Evolutionary conservation across 495 filamentous ascomycete species (phyloP).

Genomic region (Hypoxylon subgilvum): DNA sequence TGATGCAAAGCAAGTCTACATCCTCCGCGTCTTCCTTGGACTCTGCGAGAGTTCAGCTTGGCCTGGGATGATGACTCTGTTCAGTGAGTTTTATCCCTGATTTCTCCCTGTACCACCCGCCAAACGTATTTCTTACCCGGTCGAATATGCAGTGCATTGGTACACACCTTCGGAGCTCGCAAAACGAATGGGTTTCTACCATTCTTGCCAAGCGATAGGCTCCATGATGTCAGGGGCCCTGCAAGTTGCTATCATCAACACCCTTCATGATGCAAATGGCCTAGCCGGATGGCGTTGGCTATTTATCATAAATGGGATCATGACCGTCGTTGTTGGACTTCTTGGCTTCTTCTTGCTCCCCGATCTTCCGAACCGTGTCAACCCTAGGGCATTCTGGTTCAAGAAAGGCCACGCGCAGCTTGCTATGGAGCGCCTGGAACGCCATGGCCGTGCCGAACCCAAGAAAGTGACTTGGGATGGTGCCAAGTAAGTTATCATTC

Average conservation of each 20-base stretch:
- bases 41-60: conserved; percentile 57
- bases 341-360: conserved; percentile 59
- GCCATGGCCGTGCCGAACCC: conserved; percentile 44
- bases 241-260: conserved; percentile 59
- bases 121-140: background rate
- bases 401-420: conserved; percentile 35
- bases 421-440: conserved; percentile 41
- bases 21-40: conserved; percentile 58
- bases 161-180: conserved; percentile 47
- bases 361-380: conserved; percentile 52
- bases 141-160: conserved; percentile 41
- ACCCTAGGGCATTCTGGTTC: conserved; percentile 49
- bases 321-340: conserved; percentile 55
- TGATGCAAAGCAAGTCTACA: conserved; percentile 45
- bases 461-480: conserved; percentile 47
- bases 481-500: conserved; percentile 31
- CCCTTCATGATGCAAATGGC: conserved; percentile 54
- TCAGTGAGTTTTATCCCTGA: conserved; percentile 37
- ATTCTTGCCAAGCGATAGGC: conserved; percentile 48
- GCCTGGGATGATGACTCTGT: conserved; percentile 50
- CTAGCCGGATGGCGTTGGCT: conserved; percentile 66
- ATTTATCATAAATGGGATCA: conserved; percentile 56
- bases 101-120: background rate
- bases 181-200: conserved; percentile 53
- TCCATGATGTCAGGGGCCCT: conserved; percentile 54